Base-by-base conservation (phyloP, 768 basidiomycete genomes). In the Hortiboletus flavorubellus region DNA sequence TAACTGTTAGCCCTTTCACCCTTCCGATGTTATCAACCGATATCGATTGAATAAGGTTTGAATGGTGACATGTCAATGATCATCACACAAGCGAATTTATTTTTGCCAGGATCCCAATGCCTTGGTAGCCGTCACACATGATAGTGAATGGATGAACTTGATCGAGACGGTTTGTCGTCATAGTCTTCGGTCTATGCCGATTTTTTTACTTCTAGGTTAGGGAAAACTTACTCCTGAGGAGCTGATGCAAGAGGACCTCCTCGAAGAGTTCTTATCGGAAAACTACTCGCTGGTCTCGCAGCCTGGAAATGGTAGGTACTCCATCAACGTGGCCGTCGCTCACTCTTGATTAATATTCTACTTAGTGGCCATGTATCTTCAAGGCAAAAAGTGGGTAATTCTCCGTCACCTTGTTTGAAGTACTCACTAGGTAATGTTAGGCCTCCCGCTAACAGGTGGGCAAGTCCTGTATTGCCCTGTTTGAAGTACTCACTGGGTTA, bases 121-220 rank as follows among this genome's bases (percentile, higher is more conserved):
- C 26, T 11, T 33, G 38, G 47, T 58, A 16, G 58, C 54, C 6
- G 11, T 61, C 21, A 55, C 58, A 2, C 60, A 61, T 42, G 57
- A 59, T 37, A 42, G 9, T 0, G 46, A 52, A 16, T 59, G 58
- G 57, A 54, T 54, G 2, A 8, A 4, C 8, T 37, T 59, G 50
- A 16, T 60, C 5, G 30, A 55, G 18, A 33, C 14, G 12, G 57
- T 59, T 8, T 4, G 33, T 49, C 4, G 5, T 45, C 29, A 23
- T 46, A 11, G 7, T 16, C 14, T 11, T 46, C 2, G 1, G 9
- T 14, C 1, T 5, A 26, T 31, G 26, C 0, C 11, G 4, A 11
- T 14, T 16, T 30, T 41, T 0, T n/a, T n/a, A 50, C 12, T 18
- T n/a, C 8, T 26, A 2, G 1, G 34, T 14, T 23, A 58, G 56